A percentile compares a stretch with the other conserved stretches of the same genome.
phyloP scores from a whole-genome alignment of 2,329 filamentous ascomycete species.

The Aspergillus alliaceus region DNA sequence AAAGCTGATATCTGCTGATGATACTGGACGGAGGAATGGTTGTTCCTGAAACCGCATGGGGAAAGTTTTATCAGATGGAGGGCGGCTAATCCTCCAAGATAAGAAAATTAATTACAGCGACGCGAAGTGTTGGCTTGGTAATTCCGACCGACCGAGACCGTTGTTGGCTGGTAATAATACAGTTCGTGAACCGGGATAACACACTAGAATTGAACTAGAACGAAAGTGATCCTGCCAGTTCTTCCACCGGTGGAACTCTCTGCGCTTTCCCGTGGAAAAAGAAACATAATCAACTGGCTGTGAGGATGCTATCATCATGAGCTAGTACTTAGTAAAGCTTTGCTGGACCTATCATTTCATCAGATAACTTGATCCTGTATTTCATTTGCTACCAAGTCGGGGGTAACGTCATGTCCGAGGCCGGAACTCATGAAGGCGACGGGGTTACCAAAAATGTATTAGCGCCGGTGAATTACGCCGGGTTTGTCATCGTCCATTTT shows the following conservation, averaged over 20 bases:
- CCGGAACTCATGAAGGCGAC: conserved; percentile 18
- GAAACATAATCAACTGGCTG: not conserved
- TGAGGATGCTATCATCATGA: not conserved
- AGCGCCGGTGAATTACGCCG: not conserved
- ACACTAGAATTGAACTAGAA: conserved; percentile 5
- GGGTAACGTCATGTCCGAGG: conserved; percentile 19
- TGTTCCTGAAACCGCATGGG: not conserved
- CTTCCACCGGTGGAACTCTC: not conserved
- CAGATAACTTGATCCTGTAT: not conserved
- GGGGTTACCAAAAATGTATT: not conserved
- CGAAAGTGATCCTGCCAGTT: not conserved
- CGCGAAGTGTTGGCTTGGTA: conserved; percentile 4
- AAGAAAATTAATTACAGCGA: not conserved
- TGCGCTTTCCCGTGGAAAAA: not conserved
- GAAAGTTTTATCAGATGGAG: conserved; percentile 16
- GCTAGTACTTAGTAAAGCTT: no score
- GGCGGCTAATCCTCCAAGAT: not conserved
- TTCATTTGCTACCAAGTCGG: not conserved
- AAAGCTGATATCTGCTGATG: not conserved
- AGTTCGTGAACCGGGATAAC: not conserved
- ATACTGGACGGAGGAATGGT: not conserved
- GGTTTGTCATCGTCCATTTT: conserved; percentile 3
- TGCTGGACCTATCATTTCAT: not conserved
- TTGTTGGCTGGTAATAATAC: conserved; percentile 8
- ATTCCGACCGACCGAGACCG: conserved; percentile 7